Evolutionary conservation across 1,284 basidiomycete genomes (phyloP).

Genomic region (Phellopilus nigrolimitatus): DNA sequence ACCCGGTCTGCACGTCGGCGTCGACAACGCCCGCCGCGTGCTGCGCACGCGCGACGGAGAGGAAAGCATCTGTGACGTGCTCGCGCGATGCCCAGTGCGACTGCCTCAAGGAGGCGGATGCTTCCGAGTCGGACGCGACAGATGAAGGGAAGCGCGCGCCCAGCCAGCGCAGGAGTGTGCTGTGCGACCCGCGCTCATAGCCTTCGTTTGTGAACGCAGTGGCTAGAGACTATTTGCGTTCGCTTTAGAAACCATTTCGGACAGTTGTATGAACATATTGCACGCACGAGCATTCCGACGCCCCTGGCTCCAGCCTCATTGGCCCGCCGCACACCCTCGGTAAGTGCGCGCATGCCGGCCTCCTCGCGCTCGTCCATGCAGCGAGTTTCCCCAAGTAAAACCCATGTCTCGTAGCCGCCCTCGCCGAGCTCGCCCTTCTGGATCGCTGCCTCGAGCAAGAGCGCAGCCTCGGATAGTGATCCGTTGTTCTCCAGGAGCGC

Average conservation of each 20-base stretch:
- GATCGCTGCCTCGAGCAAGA: conserved; percentile 85
- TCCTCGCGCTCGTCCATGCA: conserved; percentile 96
- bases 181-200: conserved; percentile 84
- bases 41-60: conserved; percentile 80
- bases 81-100: conserved; percentile 85
- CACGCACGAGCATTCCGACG: conserved; percentile 76
- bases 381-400: conserved; percentile 87
- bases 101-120: conserved; percentile 53
- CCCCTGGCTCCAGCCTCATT: conserved; percentile 62
- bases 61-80: conserved; percentile 78
- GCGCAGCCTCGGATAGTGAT: conserved; percentile 78
- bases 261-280: conserved; percentile 12
- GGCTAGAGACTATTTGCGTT: conserved; percentile 73
- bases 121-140: conserved; percentile 49
- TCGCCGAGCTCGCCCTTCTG: conserved; percentile 73
- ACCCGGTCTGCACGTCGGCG: conserved; percentile 88
- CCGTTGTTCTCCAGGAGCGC: conserved; percentile 73
- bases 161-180: conserved; percentile 88
- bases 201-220: conserved; percentile 98
- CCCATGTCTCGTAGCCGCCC: conserved; percentile 89
- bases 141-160: conserved; percentile 69
- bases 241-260: not conserved
- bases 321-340: conserved; percentile 60
- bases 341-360: conserved; percentile 70
- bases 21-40: conserved; percentile 72